Evolutionary conservation across 78 protist species (phyloP).

Genomic region (Neovahlkampfia damariscottae): DNA sequence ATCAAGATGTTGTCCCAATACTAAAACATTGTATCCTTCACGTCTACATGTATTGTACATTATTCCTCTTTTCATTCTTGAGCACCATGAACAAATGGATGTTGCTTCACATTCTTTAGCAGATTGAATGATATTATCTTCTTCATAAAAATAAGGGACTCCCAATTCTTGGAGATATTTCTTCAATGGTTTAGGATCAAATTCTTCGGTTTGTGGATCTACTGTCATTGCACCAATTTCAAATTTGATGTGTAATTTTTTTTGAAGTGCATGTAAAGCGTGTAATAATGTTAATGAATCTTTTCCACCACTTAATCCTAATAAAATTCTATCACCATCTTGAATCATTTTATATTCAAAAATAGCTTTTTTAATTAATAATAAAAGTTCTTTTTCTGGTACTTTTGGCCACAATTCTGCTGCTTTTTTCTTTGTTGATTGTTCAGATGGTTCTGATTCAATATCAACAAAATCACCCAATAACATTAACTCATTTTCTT

Average conservation of each 20-base stretch:
- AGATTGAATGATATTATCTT: slow-evolving; percentile 28
- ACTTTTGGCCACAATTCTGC: slow-evolving; percentile 39
- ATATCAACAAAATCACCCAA: slow-evolving; percentile 38
- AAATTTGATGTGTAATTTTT: slow-evolving; percentile 19
- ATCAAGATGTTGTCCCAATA: slow-evolving; percentile 69
- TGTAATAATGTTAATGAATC: slow-evolving; percentile 61
- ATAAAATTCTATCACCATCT: slow-evolving; percentile 51
- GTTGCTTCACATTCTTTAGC: slow-evolving; percentile 3
- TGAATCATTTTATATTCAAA: slow-evolving; percentile 39
- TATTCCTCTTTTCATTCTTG: slow-evolving; percentile 68
- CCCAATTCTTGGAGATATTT: slow-evolving; percentile 32
- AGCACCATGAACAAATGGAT: slow-evolving; percentile 47
- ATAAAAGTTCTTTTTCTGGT: neutral
- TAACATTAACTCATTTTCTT: slow-evolving; percentile 1
- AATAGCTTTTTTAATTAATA: slow-evolving; percentile 23
- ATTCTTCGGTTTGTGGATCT: slow-evolving; percentile 68
- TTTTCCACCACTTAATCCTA: slow-evolving; percentile 71
- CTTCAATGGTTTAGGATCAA: slow-evolving; percentile 65
- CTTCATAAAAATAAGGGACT: slow-evolving; percentile 30
- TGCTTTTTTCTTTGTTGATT: slow-evolving; percentile 57
- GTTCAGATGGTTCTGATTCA: slow-evolving; percentile 37
- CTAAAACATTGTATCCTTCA: slow-evolving; percentile 70
- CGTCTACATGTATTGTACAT: slow-evolving; percentile 46
- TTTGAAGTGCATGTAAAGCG: slow-evolving; percentile 21
- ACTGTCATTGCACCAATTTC: slow-evolving; percentile 61